Evolutionary conservation across 2,329 filamentous ascomycete species (phyloP), one percentile per base, ranked within the genome.

Genomic region (Cadophora malorum): DNA sequence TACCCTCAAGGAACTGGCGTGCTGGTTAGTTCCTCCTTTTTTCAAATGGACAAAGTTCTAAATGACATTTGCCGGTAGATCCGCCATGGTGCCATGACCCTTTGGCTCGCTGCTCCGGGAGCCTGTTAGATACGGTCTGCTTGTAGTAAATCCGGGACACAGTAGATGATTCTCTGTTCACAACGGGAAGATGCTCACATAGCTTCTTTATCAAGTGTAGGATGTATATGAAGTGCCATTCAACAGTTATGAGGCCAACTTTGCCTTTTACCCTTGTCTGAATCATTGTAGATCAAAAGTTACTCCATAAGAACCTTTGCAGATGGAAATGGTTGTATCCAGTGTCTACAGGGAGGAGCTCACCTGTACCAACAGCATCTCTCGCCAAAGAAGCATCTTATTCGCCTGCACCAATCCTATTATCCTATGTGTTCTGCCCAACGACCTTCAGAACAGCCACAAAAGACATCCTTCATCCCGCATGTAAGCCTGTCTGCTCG

Each of bases 371-470:
- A 1, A 79, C 79, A 1, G 79, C 78, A 59, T 79, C 76, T 41
- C 75, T 69, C 3, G 82, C 81, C 6, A 73, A 74, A 41, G 41
- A 19, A 6, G 66, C 47, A 25, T 25, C 67, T 61, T 67, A 74
- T 14, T 70, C 71, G 10, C 71, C 71, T 0, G 70, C 70, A 52
- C 72, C 28, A 38, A 73, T 53, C 8, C 73, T 4, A 4, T 71
- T 31, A 73, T 53, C 8, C 73, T 4, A 4, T 71, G 70, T 5
- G 78, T 86, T 89, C 0, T 79, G 79, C 63, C 81, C 84, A 79
- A 12, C 19, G 19, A 63, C 69, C 25, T 85, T 83, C 70, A 80
- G 85, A 53, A 53, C 23, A 23, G 50, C 50, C 50, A 53, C 23
- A 53, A 23, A 23, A 52, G 10, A 52, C 10, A 52, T 25, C 49